These are phyloP conservation scores for Chrysanthemum makinoi DNA, from an alignment of 129 eudicot genomes.

Conservation along the genomic window DNA sequence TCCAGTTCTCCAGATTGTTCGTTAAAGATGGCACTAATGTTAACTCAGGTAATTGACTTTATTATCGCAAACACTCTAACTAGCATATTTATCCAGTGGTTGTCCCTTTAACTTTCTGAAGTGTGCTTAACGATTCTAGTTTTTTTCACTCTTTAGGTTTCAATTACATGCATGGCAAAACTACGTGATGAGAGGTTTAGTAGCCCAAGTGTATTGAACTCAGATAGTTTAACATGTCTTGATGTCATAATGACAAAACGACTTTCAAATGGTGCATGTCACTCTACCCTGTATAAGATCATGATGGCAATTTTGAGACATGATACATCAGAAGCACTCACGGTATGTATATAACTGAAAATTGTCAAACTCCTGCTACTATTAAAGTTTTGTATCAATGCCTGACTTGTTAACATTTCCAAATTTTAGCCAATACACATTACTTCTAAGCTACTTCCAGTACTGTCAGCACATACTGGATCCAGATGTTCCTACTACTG, in stretches of 20 bases:
- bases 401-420: slow-evolving; percentile 16
- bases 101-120: background rate
- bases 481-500: slow-evolving; percentile 79
- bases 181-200: slow-evolving; percentile 84
- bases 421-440: slow-evolving; percentile 82
- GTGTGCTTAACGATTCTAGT: background rate
- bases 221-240: slow-evolving; percentile 75
- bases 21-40: slow-evolving; percentile 79
- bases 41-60: slow-evolving; percentile 61
- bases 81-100: slow-evolving; percentile 7
- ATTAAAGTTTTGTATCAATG: background rate
- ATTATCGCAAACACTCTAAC: background rate
- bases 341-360: slow-evolving; percentile 45
- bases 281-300: slow-evolving; percentile 74
- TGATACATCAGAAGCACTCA: slow-evolving; percentile 87
- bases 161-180: slow-evolving; percentile 94
- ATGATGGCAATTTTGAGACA: slow-evolving; percentile 73
- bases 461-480: slow-evolving; percentile 92
- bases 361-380: background rate
- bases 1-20: slow-evolving; percentile 96
- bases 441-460: slow-evolving; percentile 89
- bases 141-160: slow-evolving; percentile 50
- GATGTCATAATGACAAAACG: slow-evolving; percentile 74
- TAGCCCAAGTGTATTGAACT: slow-evolving; percentile 58
- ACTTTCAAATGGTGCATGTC: slow-evolving; percentile 85